Conservation (phyloP, 306 rosid species). For the Dalbergia oliveri region DNA sequence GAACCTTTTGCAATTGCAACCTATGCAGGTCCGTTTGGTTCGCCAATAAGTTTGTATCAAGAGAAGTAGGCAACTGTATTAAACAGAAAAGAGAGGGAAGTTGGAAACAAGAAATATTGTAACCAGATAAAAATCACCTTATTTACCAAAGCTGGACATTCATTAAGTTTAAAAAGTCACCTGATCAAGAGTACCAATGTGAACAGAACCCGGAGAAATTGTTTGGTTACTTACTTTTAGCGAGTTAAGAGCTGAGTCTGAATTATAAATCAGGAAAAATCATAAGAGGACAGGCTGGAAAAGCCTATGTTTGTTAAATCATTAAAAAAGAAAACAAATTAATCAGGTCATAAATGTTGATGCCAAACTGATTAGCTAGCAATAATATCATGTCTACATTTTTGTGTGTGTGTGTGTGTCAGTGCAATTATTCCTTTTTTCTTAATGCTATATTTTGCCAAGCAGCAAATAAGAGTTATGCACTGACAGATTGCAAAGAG, state of each 20-base stretch:
- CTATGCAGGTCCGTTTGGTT: conserved; percentile 45
- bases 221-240: conserved; percentile 51
- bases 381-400: not conserved
- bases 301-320: conserved; percentile 25
- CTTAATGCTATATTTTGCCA: conserved; percentile 30
- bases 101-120: conserved; percentile 13
- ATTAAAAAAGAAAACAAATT: conserved; percentile 8
- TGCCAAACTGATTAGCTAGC: conserved; percentile 16
- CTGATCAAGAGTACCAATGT: conserved; percentile 51
- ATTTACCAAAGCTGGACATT: conserved; percentile 38
- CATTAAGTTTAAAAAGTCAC: conserved; percentile 45
- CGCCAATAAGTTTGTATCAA: conserved; percentile 47
- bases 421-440: not conserved
- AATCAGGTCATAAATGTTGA: not conserved
- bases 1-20: conserved; percentile 55
- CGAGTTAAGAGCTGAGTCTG: conserved; percentile 57
- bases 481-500: not conserved
- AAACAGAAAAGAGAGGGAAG: conserved; percentile 26
- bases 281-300: conserved; percentile 38
- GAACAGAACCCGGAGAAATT: conserved; percentile 53
- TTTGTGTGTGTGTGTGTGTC: not conserved
- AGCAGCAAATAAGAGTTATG: conserved; percentile 12
- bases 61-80: conserved; percentile 52
- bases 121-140: conserved; percentile 9
- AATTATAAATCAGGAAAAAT: conserved; percentile 49